Evolutionary conservation across 2,329 filamentous ascomycete species (phyloP).

Genomic region (Tricladium varicosporioides): DNA sequence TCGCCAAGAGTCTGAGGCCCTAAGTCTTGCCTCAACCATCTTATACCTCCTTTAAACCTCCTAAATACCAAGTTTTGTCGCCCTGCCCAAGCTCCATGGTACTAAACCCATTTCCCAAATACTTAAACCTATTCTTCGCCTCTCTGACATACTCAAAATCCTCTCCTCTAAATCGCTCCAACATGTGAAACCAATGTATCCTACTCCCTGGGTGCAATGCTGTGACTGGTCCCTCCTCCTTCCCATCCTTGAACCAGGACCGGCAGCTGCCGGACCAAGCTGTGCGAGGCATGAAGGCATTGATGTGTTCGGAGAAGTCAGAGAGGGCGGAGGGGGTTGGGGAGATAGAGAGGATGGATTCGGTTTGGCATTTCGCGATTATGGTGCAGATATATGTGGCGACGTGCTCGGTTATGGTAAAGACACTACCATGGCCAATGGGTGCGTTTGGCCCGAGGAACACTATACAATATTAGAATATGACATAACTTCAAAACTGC

Average conservation of each 20-base stretch:
- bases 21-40: neutral
- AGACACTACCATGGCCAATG: constrained; percentile 32
- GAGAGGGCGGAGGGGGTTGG: constrained; percentile 36
- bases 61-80: constrained; percentile 19
- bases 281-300: constrained; percentile 30
- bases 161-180: constrained; percentile 17
- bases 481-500: too few relatives aligned
- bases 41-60: constrained; percentile 2
- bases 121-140: constrained; percentile 12
- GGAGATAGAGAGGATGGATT: constrained; percentile 42
- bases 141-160: constrained; percentile 15
- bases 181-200: constrained; percentile 21
- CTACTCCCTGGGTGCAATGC: constrained; percentile 16
- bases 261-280: constrained; percentile 14
- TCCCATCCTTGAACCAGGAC: constrained; percentile 24
- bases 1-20: too few relatives aligned
- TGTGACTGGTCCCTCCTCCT: constrained; percentile 10
- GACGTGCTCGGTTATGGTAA: constrained; percentile 44
- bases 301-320: constrained; percentile 34
- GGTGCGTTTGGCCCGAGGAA: constrained; percentile 33
- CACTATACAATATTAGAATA: constrained; percentile 11
- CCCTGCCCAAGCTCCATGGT: constrained; percentile 14
- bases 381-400: constrained; percentile 49
- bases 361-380: constrained; percentile 40
- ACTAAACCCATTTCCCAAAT: constrained; percentile 20